A percentile compares a stretch with the other conserved stretches of the same genome.
phyloP scores from a whole-genome alignment of 1,139 yeast genomes.

The Oligophagozyma castellii region DNA sequence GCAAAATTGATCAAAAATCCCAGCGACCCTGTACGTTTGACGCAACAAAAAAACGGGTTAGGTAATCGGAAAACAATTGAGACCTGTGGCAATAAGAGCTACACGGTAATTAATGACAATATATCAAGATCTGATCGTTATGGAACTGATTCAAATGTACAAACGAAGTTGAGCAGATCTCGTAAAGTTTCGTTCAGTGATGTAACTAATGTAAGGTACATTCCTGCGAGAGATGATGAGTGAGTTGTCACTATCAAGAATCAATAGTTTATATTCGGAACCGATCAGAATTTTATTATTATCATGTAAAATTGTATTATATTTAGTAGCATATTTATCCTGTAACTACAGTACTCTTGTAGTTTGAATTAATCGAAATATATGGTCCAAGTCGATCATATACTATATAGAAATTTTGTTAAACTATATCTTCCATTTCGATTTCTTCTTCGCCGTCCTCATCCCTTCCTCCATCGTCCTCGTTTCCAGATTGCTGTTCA shows the following conservation, averaged over 20 bases:
- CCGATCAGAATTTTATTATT: too few relatives aligned
- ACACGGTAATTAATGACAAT: constrained; percentile 1
- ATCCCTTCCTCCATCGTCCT: constrained; percentile 15
- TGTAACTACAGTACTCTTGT: too few relatives aligned
- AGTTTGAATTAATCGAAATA: too few relatives aligned
- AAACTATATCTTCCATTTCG: constrained; percentile 31
- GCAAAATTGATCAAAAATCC: constrained; percentile 53
- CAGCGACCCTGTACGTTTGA: not conserved
- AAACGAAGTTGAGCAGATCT: constrained; percentile 4
- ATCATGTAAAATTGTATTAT: too few relatives aligned
- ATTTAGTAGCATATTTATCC: too few relatives aligned
- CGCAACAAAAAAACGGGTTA: too few relatives aligned
- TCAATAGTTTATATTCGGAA: too few relatives aligned
- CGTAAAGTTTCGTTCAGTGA: constrained; percentile 22
- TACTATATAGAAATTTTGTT: too few relatives aligned
- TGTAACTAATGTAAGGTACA: constrained; percentile 16
- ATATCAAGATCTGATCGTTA: not conserved
- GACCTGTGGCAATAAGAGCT: not conserved
- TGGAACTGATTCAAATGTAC: constrained; percentile 1
- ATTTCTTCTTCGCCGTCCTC: constrained; percentile 28
- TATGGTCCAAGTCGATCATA: too few relatives aligned
- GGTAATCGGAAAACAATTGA: too few relatives aligned
- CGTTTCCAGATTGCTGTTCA: constrained; percentile 10
- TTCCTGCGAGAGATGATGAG: constrained; percentile 7
- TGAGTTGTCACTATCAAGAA: too few relatives aligned